Conservation (phyloP, 2,329 filamentous ascomycete species). For the Phaeosphaeriaceae sp. region DNA sequence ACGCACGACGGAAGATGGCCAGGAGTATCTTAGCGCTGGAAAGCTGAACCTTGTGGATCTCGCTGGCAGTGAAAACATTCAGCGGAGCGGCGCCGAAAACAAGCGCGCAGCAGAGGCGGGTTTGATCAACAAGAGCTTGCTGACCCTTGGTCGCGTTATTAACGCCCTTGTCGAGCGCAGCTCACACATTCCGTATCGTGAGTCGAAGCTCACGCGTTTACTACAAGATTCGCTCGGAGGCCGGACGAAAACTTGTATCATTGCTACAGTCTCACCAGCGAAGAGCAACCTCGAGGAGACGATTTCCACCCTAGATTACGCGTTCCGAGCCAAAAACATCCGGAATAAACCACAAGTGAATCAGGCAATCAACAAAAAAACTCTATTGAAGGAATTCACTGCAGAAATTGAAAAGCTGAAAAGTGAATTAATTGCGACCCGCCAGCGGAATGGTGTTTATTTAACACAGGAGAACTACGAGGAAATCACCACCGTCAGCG, state of each 20-base stretch:
- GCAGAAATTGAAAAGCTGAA: conserved; percentile 93
- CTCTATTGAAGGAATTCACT: conserved; percentile 86
- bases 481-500: conserved; percentile 88
- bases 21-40: conserved; percentile 87
- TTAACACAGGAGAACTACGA: conserved; percentile 88
- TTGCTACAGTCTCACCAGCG: conserved; percentile 92
- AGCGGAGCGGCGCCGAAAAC: conserved; percentile 95
- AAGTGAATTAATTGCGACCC: conserved; percentile 88
- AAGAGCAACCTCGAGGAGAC: conserved; percentile 97
- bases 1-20: conserved; percentile 77
- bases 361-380: conserved; percentile 90
- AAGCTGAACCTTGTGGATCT: conserved; percentile 97
- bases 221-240: conserved; percentile 97
- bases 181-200: conserved; percentile 88
- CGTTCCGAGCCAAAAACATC: conserved; percentile 97
- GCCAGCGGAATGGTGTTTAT: conserved; percentile 94
- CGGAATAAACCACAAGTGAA: conserved; percentile 97
- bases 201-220: conserved; percentile 93
- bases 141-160: conserved; percentile 94
- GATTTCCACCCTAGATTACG: conserved; percentile 96
- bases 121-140: conserved; percentile 95
- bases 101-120: conserved; percentile 96
- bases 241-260: conserved; percentile 97
- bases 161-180: conserved; percentile 93
- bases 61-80: conserved; percentile 97